phyloP scores from a whole-genome alignment of 805 yeast genomes.

The Sporopachydermia lactativora region DNA sequence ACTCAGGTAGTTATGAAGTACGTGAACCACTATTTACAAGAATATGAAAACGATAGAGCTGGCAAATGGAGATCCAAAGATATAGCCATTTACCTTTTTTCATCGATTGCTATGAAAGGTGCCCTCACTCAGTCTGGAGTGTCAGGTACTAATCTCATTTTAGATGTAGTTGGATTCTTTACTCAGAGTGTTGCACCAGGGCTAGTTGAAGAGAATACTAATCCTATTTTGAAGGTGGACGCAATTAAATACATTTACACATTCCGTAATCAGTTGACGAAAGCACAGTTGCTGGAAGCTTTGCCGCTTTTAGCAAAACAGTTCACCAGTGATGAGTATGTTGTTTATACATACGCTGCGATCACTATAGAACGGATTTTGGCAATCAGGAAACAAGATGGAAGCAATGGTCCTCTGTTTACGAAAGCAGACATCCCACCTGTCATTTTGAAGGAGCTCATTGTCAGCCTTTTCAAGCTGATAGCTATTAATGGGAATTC shows the following conservation, averaged over 20 bases:
- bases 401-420: conserved; percentile 31
- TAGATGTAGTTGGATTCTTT: conserved; percentile 83
- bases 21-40: conserved; percentile 50
- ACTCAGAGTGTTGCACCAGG: conserved; percentile 71
- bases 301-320: conserved; percentile 67
- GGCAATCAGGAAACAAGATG: conserved; percentile 44
- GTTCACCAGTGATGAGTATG: conserved; percentile 51
- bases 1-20: conserved; percentile 65
- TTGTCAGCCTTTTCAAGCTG: conserved; percentile 51
- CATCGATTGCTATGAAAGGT: conserved; percentile 87
- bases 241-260: conserved; percentile 83
- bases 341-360: conserved; percentile 87
- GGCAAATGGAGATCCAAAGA: conserved; percentile 77
- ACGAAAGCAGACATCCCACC: conserved; percentile 58
- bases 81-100: conserved; percentile 71
- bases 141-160: conserved; percentile 66
- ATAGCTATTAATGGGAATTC: conserved; percentile 43
- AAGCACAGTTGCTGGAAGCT: conserved; percentile 64
- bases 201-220: conserved; percentile 38
- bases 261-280: conserved; percentile 86
- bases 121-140: conserved; percentile 78
- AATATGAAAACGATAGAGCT: conserved; percentile 27
- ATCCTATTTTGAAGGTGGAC: conserved; percentile 78
- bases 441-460: conserved; percentile 39
- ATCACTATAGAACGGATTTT: conserved; percentile 83